phyloP scores from a whole-genome alignment of 306 rosid species.

The Fragaria iinumae region DNA sequence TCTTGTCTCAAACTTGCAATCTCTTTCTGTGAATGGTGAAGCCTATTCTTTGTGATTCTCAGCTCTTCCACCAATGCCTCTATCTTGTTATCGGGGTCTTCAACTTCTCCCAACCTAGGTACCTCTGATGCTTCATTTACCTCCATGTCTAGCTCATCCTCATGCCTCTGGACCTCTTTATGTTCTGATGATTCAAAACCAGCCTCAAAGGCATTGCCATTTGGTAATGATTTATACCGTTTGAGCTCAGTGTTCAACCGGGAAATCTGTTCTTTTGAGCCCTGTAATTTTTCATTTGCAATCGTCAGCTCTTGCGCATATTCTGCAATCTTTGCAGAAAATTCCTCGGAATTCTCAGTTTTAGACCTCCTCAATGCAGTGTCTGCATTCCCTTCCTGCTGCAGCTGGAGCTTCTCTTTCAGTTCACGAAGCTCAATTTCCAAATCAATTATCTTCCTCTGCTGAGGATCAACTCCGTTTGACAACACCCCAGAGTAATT shows the following conservation, averaged over 20 bases:
- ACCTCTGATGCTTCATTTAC: slow-evolving; percentile 21
- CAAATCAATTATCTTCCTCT: slow-evolving; percentile 66
- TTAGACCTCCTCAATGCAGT: slow-evolving; percentile 37
- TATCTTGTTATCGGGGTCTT: slow-evolving; percentile 33
- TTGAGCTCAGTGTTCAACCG: slow-evolving; percentile 52
- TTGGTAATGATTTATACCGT: slow-evolving; percentile 30
- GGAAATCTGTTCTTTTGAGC: slow-evolving; percentile 48
- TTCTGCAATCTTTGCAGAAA: slow-evolving; percentile 40
- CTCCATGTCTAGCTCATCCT: slow-evolving; percentile 19
- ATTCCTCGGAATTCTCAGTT: slow-evolving; percentile 43
- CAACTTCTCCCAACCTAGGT: slow-evolving; percentile 34
- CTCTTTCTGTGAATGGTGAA: slow-evolving; percentile 54
- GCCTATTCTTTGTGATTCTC: slow-evolving; percentile 50
- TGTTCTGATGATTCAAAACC: slow-evolving; percentile 26
- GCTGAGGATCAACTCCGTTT: slow-evolving; percentile 49
- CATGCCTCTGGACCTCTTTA: slow-evolving; percentile 27
- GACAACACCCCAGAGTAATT: slow-evolving; percentile 55
- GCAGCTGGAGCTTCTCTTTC: slow-evolving; percentile 67
- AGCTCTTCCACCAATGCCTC: slow-evolving; percentile 50
- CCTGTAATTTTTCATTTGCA: slow-evolving; percentile 54
- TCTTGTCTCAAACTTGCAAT: slow-evolving; percentile 53
- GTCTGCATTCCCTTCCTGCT: slow-evolving; percentile 52
- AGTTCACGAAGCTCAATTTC: slow-evolving; percentile 80
- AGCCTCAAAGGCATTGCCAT: slow-evolving; percentile 13
- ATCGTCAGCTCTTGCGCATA: slow-evolving; percentile 56